These are phyloP conservation scores for Penicillium digitatum DNA, from an alignment of 2,329 filamentous ascomycete genomes.

Conservation along the genomic window DNA sequence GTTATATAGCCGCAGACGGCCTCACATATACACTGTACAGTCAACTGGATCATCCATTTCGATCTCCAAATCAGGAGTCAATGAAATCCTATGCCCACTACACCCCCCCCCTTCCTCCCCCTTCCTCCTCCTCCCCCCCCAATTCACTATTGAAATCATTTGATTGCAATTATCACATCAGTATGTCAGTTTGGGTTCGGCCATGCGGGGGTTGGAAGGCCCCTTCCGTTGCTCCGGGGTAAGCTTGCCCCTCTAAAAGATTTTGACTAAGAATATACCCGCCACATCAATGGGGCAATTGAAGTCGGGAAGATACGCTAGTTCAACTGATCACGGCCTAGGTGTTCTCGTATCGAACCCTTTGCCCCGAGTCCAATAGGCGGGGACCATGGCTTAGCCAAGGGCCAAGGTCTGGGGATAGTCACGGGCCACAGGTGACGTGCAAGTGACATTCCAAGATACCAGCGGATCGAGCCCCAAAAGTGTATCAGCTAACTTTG, in stretches of 20 bases:
- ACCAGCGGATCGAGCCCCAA: not conserved
- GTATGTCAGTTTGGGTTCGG: conserved; percentile 24
- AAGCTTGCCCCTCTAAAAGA: conserved; percentile 17
- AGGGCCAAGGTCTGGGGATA: conserved; percentile 4
- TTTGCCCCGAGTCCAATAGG: conserved; percentile 7
- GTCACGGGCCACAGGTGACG: conserved; percentile 1
- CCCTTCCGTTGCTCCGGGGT: conserved; percentile 37
- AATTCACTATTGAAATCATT: not conserved
- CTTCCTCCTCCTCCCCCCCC: no score
- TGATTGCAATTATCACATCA: not conserved
- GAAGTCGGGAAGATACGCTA: not conserved
- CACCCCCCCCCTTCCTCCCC: no score
- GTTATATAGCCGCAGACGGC: not conserved
- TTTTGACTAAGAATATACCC: not conserved
- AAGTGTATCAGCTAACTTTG: not conserved
- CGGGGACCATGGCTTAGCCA: not conserved
- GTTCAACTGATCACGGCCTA: not conserved
- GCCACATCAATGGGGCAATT: not conserved
- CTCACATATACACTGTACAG: not conserved
- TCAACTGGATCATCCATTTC: not conserved
- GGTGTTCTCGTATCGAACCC: conserved; percentile 4
- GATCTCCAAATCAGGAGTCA: not conserved
- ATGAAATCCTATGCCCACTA: not conserved
- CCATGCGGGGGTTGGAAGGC: conserved; percentile 31
- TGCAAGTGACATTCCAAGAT: not conserved